Percentiles rank a stretch among this genome's conserved stretches.
Evolutionary conservation across 306 rosid genomes (phyloP).

Genomic region (Adenanthera pavonina): DNA sequence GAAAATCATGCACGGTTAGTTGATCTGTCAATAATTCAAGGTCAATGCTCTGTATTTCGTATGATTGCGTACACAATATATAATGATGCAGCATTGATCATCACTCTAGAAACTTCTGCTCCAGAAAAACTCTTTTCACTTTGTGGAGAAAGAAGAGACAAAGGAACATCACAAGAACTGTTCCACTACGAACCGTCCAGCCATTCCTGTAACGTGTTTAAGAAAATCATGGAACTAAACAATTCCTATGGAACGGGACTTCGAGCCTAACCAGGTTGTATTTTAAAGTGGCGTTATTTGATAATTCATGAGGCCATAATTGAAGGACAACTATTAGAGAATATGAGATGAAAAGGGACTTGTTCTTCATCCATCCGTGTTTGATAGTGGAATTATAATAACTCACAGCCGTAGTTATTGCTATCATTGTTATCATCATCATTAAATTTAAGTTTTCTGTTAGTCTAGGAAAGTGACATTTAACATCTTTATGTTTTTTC

Average conservation of each 20-base stretch:
- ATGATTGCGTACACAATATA: too few relatives aligned
- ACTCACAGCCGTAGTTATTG: constrained; percentile 35
- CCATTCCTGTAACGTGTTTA: constrained; percentile 34
- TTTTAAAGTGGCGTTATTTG: constrained; percentile 14
- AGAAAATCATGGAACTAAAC: constrained; percentile 32
- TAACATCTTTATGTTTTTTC: not conserved
- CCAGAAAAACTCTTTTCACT: not conserved
- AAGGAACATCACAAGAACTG: not conserved
- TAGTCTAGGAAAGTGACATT: constrained; percentile 35
- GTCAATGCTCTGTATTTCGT: not conserved
- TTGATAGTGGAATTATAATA: constrained; percentile 21
- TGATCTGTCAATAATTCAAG: not conserved
- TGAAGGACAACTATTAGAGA: constrained; percentile 35
- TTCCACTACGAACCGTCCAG: constrained; percentile 51
- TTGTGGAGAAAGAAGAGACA: not conserved
- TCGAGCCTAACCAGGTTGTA: constrained; percentile 17
- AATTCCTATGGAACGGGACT: constrained; percentile 26
- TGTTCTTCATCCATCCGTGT: constrained; percentile 29
- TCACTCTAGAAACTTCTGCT: constrained; percentile 18
- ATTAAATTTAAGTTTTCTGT: constrained; percentile 31
- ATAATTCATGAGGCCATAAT: constrained; percentile 2
- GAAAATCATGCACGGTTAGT: not conserved
- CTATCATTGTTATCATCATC: constrained; percentile 45
- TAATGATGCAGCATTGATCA: not conserved
- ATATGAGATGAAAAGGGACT: constrained; percentile 19